Evolutionary conservation across 257 asterid genomes (phyloP).

Genomic region (Ballota nigra): DNA sequence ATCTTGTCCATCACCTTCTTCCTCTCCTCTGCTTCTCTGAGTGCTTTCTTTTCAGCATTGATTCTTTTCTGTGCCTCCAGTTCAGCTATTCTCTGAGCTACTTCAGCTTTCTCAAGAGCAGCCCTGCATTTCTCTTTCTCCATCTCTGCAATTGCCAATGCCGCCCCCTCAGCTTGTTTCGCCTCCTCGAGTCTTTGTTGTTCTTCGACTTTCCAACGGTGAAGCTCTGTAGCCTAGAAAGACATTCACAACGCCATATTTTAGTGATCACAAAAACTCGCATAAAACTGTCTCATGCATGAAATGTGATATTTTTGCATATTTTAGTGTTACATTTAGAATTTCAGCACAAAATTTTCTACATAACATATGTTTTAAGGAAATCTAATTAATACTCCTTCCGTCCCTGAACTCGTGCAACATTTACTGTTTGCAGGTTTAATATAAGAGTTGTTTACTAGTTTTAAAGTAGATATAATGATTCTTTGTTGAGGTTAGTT

Average conservation of each 20-base stretch:
- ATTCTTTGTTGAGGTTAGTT: no score
- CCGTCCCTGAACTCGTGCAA: no score
- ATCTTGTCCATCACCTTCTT: slow-evolving; percentile 54
- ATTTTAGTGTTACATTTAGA: not conserved
- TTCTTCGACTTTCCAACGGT: slow-evolving; percentile 81
- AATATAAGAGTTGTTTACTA: no score
- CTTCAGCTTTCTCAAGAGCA: slow-evolving; percentile 89
- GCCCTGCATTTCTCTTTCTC: slow-evolving; percentile 77
- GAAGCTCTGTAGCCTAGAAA: slow-evolving; percentile 74
- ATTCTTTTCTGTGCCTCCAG: slow-evolving; percentile 80
- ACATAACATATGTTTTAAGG: no score
- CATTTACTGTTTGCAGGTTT: no score
- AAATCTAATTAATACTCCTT: no score
- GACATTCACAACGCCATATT: not conserved
- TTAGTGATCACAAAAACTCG: not conserved
- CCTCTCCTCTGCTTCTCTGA: slow-evolving; percentile 71
- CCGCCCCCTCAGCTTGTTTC: slow-evolving; percentile 72
- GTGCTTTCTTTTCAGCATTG: slow-evolving; percentile 70
- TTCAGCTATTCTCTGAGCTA: slow-evolving; percentile 83
- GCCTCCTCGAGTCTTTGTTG: slow-evolving; percentile 71
- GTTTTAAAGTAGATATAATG: no score
- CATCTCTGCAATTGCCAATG: slow-evolving; percentile 67
- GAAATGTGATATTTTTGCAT: no score
- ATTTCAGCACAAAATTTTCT: no score
- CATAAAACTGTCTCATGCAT: no score